A percentile compares a stretch with the other conserved stretches of the same genome.
Conservation (phyloP, 495 filamentous ascomycete species). For the Hypoxylon fragiforme region DNA sequence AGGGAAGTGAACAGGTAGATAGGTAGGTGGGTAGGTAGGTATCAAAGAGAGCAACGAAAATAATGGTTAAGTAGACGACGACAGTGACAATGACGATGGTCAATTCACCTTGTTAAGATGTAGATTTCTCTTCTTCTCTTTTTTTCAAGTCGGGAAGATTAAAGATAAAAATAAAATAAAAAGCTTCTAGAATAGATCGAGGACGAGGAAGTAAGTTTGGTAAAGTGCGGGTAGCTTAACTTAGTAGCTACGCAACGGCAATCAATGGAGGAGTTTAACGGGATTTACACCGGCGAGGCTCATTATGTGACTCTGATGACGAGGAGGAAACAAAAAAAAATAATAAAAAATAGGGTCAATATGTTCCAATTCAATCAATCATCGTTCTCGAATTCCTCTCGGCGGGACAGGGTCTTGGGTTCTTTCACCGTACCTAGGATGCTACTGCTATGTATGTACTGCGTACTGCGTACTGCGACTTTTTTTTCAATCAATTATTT, state of each 20-base stretch:
- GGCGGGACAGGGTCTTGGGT: constrained; percentile 7
- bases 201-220: constrained; percentile 3
- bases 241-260: constrained; percentile 7
- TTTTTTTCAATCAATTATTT: background rate
- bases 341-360: constrained; percentile 10
- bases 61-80: too few species aligned
- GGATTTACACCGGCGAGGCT: constrained; percentile 18
- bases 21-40: too few species aligned
- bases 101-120: too few species aligned
- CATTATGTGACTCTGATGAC: constrained; percentile 5
- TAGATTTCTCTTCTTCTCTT: too few species aligned
- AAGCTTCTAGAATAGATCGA: constrained; percentile 14
- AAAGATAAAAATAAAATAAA: background rate
- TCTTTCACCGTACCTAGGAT: constrained; percentile 13
- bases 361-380: constrained; percentile 24
- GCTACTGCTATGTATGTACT: too few species aligned
- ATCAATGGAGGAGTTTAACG: constrained; percentile 10
- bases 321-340: background rate
- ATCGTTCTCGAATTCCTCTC: constrained; percentile 22
- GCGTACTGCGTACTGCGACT: too few species aligned
- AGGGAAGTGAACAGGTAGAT: too few species aligned
- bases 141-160: too few species aligned
- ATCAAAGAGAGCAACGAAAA: too few species aligned
- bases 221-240: constrained; percentile 9
- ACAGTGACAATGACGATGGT: background rate